Conservation (phyloP, 176 grass and related monocot species). For the Saccharum spontaneum region DNA sequence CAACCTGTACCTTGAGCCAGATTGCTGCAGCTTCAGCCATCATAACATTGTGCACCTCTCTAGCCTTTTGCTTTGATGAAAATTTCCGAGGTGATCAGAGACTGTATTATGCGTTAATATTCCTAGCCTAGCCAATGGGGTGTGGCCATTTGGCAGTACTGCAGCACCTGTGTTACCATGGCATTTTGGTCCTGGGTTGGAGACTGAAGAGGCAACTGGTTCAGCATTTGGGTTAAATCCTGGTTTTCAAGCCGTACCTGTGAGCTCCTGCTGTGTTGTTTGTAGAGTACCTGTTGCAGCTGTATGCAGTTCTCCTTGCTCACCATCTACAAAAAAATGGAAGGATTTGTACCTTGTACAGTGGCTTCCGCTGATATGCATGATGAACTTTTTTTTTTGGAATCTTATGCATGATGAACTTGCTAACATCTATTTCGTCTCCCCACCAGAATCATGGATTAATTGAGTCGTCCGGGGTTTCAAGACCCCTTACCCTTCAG, state of each 20-base stretch:
- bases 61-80: background rate
- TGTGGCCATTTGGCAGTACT: too few relatives aligned
- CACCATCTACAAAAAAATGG: too few relatives aligned
- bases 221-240: background rate
- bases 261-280: background rate
- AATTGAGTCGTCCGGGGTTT: constrained; percentile 47
- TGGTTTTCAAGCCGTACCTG: background rate
- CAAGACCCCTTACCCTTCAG: constrained; percentile 51
- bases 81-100: background rate
- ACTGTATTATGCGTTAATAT: background rate
- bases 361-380: too few relatives aligned
- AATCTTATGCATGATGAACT: background rate
- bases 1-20: background rate
- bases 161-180: too few relatives aligned
- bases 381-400: background rate
- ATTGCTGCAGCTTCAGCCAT: too few relatives aligned
- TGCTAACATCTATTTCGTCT: background rate
- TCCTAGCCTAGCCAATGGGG: background rate
- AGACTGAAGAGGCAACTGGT: background rate
- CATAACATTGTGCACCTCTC: background rate
- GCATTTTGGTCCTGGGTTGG: too few relatives aligned
- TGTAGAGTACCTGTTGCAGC: background rate
- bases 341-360: too few relatives aligned
- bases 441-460: constrained; percentile 49
- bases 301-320: background rate